Percentiles rank a stretch among this genome's conserved stretches.
Evolutionary conservation across 495 filamentous ascomycete species (phyloP).

Genomic region (Penicillium canescens): DNA sequence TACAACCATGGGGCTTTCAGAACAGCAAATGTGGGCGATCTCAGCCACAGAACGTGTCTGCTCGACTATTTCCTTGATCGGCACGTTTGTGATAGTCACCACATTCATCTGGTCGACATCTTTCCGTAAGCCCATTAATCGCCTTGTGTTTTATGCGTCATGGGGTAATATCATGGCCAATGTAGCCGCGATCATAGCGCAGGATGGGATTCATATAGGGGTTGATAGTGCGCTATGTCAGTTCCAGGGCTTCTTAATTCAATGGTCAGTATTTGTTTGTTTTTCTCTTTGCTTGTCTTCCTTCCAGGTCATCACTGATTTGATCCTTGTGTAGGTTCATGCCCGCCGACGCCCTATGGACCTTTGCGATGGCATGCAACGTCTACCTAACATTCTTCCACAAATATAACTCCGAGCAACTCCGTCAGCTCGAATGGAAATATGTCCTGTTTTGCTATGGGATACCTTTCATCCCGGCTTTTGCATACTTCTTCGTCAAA

Average conservation of each 20-base stretch:
- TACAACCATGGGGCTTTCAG: conserved; percentile 22
- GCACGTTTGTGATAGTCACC: conserved; percentile 69
- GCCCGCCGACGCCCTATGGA: conserved; percentile 77
- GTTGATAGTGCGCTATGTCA: conserved; percentile 61
- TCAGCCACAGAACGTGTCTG: conserved; percentile 64
- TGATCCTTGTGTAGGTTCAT: conserved; percentile 57
- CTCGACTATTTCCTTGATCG: conserved; percentile 70
- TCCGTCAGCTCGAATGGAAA: conserved; percentile 69
- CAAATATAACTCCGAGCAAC: conserved; percentile 65
- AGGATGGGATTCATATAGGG: conserved; percentile 49
- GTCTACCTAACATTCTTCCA: conserved; percentile 85
- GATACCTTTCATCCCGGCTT: conserved; percentile 67
- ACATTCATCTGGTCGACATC: conserved; percentile 59
- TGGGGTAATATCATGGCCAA: conserved; percentile 84
- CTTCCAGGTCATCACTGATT: neutral
- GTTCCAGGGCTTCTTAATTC: conserved; percentile 73
- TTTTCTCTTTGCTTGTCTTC: neutral
- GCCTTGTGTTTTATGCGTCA: conserved; percentile 81
- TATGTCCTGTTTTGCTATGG: conserved; percentile 78
- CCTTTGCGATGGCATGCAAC: conserved; percentile 83
- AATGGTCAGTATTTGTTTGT: conserved; percentile 54
- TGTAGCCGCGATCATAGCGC: conserved; percentile 73
- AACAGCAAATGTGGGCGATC: conserved; percentile 42
- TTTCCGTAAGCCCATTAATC: conserved; percentile 80
- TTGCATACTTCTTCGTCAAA: conserved; percentile 66